Evolutionary conservation across 164 flowering plant species (phyloP).

Genomic region (Nymphaea colorata): DNA sequence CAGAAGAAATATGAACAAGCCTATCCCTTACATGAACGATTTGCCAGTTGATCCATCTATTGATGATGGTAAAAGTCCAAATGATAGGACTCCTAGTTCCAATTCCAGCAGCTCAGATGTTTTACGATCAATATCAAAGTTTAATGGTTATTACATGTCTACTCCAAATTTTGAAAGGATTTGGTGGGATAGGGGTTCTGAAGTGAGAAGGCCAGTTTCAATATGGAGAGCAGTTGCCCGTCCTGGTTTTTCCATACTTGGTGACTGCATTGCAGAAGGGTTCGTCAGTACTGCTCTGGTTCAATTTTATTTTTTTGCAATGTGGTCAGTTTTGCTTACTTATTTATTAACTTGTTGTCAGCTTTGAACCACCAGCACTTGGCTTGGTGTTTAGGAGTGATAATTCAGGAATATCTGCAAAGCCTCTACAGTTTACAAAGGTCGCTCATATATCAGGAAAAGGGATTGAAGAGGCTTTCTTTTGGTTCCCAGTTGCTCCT

Average conservation of each 20-base stretch:
- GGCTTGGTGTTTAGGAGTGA: slow-evolving; percentile 74
- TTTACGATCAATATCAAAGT: slow-evolving; percentile 62
- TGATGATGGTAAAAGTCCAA: slow-evolving; percentile 19
- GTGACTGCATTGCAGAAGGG: slow-evolving; percentile 98
- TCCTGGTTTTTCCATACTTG: slow-evolving; percentile 71
- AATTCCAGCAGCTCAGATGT: slow-evolving; percentile 78
- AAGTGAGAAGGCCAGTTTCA: slow-evolving; percentile 72
- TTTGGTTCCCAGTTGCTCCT: slow-evolving; percentile 97
- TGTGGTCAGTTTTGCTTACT: not conserved
- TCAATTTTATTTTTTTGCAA: not conserved
- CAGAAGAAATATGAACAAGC: slow-evolving; percentile 36
- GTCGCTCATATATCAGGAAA: slow-evolving; percentile 68
- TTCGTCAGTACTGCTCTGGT: slow-evolving; percentile 17
- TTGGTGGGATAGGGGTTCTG: slow-evolving; percentile 98
- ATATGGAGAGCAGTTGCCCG: slow-evolving; percentile 91
- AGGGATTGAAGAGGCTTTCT: slow-evolving; percentile 76
- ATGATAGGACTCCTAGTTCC: slow-evolving; percentile 22
- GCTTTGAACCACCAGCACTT: slow-evolving; percentile 65
- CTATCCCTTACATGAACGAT: slow-evolving; percentile 19
- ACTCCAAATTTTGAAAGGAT: slow-evolving; percentile 93
- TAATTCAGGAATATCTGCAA: slow-evolving; percentile 65
- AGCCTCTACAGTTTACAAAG: slow-evolving; percentile 78
- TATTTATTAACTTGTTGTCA: not conserved
- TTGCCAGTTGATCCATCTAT: slow-evolving; percentile 16
- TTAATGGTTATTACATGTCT: slow-evolving; percentile 47